These are phyloP conservation scores for Plantago ovata DNA, from an alignment of 257 asterid species.

Conservation along the genomic window DNA sequence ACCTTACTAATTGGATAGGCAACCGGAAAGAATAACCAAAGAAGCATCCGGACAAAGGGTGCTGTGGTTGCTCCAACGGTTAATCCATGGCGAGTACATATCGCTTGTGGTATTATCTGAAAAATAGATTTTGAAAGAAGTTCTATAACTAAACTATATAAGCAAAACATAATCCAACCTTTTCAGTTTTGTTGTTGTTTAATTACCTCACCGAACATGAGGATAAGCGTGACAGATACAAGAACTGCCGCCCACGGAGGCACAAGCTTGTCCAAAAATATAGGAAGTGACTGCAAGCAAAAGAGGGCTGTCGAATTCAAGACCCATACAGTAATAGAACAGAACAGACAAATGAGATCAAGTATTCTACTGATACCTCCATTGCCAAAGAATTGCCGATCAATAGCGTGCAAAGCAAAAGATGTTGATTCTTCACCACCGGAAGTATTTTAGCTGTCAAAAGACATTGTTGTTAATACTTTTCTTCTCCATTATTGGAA, in stretches of 20 bases:
- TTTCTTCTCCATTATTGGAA: not conserved
- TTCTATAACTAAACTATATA: constrained; percentile 7
- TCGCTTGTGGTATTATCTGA: constrained; percentile 97
- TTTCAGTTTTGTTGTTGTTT: constrained; percentile 4
- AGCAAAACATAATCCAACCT: constrained; percentile 8
- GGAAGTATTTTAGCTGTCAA: constrained; percentile 92
- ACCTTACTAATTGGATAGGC: constrained; percentile 99
- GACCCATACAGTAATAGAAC: not conserved
- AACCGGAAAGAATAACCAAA: constrained; percentile 82
- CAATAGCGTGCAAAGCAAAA: constrained; percentile 99
- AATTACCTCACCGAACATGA: constrained; percentile 89
- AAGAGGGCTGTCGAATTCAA: constrained; percentile 1
- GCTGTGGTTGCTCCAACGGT: constrained; percentile 87
- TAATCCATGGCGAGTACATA: constrained; percentile 92
- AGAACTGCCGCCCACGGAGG: constrained; percentile 99
- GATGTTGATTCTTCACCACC: constrained; percentile 96
- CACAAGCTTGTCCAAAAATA: constrained; percentile 94
- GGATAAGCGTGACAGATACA: constrained; percentile 90
- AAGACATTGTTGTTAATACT: constrained; percentile 2
- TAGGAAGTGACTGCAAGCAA: constrained; percentile 76
- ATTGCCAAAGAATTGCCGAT: constrained; percentile 97
- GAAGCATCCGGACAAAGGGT: constrained; percentile 87
- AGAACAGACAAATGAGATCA: not conserved
- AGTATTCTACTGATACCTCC: constrained; percentile 70
- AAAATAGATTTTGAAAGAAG: constrained; percentile 6